Evolutionary conservation across 2,329 filamentous ascomycete species (phyloP), one percentile per base, ranked within the genome.

Genomic region (Penicillium sp.): DNA sequence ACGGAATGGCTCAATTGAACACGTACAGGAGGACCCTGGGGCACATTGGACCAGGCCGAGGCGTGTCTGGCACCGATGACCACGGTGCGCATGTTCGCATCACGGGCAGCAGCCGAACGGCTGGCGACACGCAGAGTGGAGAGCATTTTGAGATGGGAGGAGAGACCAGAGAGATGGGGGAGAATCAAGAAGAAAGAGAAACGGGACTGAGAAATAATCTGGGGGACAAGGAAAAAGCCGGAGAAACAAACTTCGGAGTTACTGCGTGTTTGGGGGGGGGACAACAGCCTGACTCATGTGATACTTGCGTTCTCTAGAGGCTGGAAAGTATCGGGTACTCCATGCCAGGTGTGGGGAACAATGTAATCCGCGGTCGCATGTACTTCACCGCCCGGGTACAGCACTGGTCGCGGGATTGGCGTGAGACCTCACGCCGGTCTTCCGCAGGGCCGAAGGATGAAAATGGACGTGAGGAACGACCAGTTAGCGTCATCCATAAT

Each of bases 21-120:
- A 81, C 86, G 74, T 82, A 93, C 90, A 68, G 91, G 90, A 81
- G 91, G 91, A 56, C 91, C 91, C 75, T 96, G 88, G 59, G 88
- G 85, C 47, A 97, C 89, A 65, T 87, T 86, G 66, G 88, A 82
- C 90, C 91, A 97, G 59, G 86, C 88, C 52, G 90, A 95, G 60
- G 82, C 84, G 62, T 84, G 80, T 66, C 81, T 76, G 56, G 75
- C 69, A 59, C 74, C 74, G 50, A 66, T 61, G 49, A 69, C 50
- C 25, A 70, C 57, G 49, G 64, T 59, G 56, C 70, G 68, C 60
- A 69, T 50, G 56, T 61, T 63, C 52, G 66, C 65, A 58, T 72
- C 63, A 56, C 65, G 67, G 57, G 63, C 59, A 49, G 60, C 67
- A 63, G 67, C 66, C 55, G 64, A 65, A 43, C 70, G 71, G 62